A percentile compares a stretch with the other conserved stretches of the same genome.
phyloP scores from a whole-genome alignment of 176 grass and related monocot genomes.

The Carex myosuroides region DNA sequence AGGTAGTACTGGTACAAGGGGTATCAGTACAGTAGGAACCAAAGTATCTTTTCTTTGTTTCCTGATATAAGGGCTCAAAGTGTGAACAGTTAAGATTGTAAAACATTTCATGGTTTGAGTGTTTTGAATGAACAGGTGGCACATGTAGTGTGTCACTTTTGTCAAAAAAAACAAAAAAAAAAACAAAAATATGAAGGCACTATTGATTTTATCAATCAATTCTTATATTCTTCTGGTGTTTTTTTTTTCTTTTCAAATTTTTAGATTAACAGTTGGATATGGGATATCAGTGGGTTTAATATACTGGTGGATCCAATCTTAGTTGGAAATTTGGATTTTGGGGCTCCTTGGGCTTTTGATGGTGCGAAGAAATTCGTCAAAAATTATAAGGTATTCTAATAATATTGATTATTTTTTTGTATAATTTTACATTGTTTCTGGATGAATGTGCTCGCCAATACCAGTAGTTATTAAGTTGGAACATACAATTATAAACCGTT shows the following conservation, averaged over 20 bases:
- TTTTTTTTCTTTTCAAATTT: background rate
- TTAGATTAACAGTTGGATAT: constrained; percentile 84
- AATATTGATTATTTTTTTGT: background rate
- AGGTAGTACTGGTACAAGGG: no score
- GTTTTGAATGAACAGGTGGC: no score
- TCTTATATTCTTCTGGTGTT: background rate
- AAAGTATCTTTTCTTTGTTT: no score
- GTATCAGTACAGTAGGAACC: no score
- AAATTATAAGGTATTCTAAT: constrained; percentile 25
- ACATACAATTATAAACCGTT: background rate
- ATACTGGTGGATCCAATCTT: constrained; percentile 79
- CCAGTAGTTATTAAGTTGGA: background rate
- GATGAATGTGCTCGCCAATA: background rate
- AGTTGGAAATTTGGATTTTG: constrained; percentile 89
- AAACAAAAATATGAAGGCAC: background rate
- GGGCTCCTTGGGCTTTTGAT: constrained; percentile 69
- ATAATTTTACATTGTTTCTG: background rate
- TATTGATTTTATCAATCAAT: background rate
- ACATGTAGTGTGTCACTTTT: no score
- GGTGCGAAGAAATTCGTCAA: constrained; percentile 58
- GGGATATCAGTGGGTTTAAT: constrained; percentile 51
- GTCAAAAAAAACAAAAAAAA: no score
- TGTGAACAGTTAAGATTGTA: no score
- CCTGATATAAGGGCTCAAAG: no score
- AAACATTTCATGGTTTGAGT: no score